Base-by-base conservation (phyloP, 768 basidiomycete genomes). In the Heimioporus sp. region DNA sequence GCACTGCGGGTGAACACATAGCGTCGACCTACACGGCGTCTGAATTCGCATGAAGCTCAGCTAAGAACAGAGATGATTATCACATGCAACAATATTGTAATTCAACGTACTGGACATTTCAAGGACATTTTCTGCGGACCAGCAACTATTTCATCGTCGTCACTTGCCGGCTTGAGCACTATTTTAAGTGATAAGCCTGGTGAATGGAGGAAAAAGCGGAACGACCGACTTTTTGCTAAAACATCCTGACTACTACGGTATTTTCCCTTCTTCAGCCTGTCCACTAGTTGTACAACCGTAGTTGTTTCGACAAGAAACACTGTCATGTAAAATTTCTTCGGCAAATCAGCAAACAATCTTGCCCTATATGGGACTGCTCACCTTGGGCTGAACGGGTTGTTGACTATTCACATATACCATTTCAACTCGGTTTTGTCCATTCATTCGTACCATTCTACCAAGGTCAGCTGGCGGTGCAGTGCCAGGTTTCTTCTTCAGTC, bases 401-500 rank as follows among this genome's bases (percentile, higher is more conserved):
- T 89, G 86, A 57, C 89, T 92, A 60, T 94, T 94, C 37, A 94
- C 87, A 66, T 93, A 94, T 4, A 92, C 82, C 81, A 94, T 90
- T 58, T 94, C 92, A 15, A 94, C 73, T 36, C 83, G 80, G 65
- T 92, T 93, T 34, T 73, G 70, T 40, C 73, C 65, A 10, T 69
- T 71, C 43, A 61, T 72, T 49, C 74, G 67, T 16, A 77, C 64
- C 39, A 67, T 58, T 57, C 66, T 74, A 28, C 74, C 73, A 47
- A 84, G 66, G 65, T 93, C 87, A 2, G 92, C 86, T 7, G 93
- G 93, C n/a, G 93, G 92, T 1, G 92, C 90, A 39, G 91, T 95
- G 4, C 93, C 93, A 28, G 92, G 88, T 60, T 90, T 94, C 76
- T 97, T 97, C 79, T 97, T 97, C 65, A 96, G 72, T 5, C 94